Percentiles rank a stretch among this genome's conserved stretches.
phyloP scores from a whole-genome alignment of 805 yeast genomes.

The Metschnikowia dekortorum region DNA sequence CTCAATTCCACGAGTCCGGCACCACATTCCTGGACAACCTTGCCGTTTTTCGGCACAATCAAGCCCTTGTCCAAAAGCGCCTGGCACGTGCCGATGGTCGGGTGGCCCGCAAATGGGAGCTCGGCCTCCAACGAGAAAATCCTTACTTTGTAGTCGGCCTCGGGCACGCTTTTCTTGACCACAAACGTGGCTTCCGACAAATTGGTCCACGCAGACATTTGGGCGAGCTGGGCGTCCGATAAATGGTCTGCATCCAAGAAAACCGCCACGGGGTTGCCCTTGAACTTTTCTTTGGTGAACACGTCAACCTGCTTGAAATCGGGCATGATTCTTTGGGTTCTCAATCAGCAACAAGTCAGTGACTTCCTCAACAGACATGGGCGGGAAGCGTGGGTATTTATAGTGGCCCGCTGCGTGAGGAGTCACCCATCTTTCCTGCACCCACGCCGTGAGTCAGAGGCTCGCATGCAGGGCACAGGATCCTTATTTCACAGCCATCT shows the following conservation, averaged over 20 bases:
- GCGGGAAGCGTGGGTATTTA: too few species aligned
- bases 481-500: too few species aligned
- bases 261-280: slow-evolving; percentile 58
- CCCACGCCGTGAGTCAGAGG: too few species aligned
- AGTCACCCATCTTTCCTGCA: too few species aligned
- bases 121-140: slow-evolving; percentile 47
- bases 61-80: slow-evolving; percentile 40
- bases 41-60: slow-evolving; percentile 23
- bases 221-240: slow-evolving; percentile 38
- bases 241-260: slow-evolving; percentile 39
- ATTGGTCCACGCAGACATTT: slow-evolving; percentile 57
- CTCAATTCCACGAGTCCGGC: slow-evolving; percentile 40
- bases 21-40: slow-evolving; percentile 40
- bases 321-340: slow-evolving; percentile 4
- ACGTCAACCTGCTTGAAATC: slow-evolving; percentile 39
- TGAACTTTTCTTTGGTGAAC: slow-evolving; percentile 33
- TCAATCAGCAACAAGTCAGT: too few species aligned
- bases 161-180: slow-evolving; percentile 31
- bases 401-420: too few species aligned
- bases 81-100: slow-evolving; percentile 50
- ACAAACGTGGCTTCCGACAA: slow-evolving; percentile 56
- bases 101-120: slow-evolving; percentile 63
- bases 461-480: too few species aligned
- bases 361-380: too few species aligned
- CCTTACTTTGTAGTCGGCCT: slow-evolving; percentile 46